Evolutionary conservation across 1,284 basidiomycete species (phyloP), one percentile per base, ranked within the genome.

Genomic region (Phaffia rhodozyma): DNA sequence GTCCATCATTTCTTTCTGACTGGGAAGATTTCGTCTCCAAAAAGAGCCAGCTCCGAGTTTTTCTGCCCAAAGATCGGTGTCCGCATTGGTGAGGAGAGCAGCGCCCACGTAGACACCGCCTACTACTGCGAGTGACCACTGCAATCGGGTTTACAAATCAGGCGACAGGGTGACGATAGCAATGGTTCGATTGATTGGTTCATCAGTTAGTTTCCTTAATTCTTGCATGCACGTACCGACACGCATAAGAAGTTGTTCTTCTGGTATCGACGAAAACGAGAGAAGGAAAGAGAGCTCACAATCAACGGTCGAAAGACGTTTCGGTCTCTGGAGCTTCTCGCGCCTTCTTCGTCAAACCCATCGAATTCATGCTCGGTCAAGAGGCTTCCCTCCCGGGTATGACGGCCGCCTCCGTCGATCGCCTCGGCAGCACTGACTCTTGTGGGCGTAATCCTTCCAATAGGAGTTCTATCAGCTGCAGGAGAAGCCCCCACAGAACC

Each of bases 1-100:
- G 32, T 59, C 58, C 30, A 59, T 47, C 63, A 64, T 64, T 29
- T 64, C 63, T 27, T 43, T 25, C 27, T 64, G 63, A 20, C 32
- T 55, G 6, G 63, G 63, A 27, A 5, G 61, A 38, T 30, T 58
- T 23, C 63, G 25, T 18, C 63, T 43, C 63, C 63, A 64, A 32
- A 59, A 53, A 5, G 63, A 55, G 32, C 53, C 53, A 3, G 50
- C 51, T n/a, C 63, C 63, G 43, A 64, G 63, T 49, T 60, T 60
- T 20, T 64, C 53, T 0, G 58, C 54, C 58, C 58, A 64, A 1
- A 55, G 13, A 13, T 54, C 52, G 16, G 63, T 54, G 13, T 64
- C 63, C 5, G n/a, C 30, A 38, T 60, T 64, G 20, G 63, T 64
- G 5, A 34, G 16, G 1, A 38, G 16, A 6, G 63, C 63, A 7